These are phyloP conservation scores for Apium graveolens DNA, from an alignment of 129 eudicot species.

Conservation along the genomic window DNA sequence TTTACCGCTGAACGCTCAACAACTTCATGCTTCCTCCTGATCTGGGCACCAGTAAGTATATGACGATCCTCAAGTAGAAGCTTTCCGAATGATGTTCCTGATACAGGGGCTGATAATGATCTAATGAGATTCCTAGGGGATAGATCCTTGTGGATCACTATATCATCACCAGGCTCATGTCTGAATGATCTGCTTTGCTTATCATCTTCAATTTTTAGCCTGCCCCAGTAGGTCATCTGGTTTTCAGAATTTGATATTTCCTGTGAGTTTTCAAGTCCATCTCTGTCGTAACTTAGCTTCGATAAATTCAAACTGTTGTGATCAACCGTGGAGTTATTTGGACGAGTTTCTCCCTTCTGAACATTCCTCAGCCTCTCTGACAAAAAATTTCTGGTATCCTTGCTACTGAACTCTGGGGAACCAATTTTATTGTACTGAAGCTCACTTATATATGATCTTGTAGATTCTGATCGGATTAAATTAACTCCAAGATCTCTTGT, in stretches of 20 bases:
- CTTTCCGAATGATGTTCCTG: constrained; percentile 89
- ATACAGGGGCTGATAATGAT: constrained; percentile 88
- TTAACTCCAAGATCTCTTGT: constrained; percentile 49
- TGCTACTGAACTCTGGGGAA: constrained; percentile 73
- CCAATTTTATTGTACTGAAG: constrained; percentile 37
- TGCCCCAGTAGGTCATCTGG: constrained; percentile 22
- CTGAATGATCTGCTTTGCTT: constrained; percentile 16
- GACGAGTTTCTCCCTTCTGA: constrained; percentile 42
- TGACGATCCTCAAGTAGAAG: constrained; percentile 90
- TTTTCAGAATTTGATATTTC: constrained; percentile 24
- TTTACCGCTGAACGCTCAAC: constrained; percentile 43
- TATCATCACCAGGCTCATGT: constrained; percentile 8
- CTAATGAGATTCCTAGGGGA: constrained; percentile 76
- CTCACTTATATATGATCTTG: constrained; percentile 69
- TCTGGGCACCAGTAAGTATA: constrained; percentile 72
- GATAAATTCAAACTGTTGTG: constrained; percentile 30
- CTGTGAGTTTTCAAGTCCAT: constrained; percentile 15
- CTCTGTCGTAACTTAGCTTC: constrained; percentile 17
- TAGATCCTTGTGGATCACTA: constrained; percentile 11
- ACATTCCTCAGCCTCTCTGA: constrained; percentile 77
- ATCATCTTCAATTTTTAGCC: constrained; percentile 7
- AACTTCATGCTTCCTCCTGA: constrained; percentile 84
- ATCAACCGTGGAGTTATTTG: constrained; percentile 12
- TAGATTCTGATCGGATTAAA: constrained; percentile 72
- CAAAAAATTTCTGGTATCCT: constrained; percentile 59